These are phyloP conservation scores for Trichosporon inkin DNA, from an alignment of 1,284 basidiomycete species.

Conservation along the genomic window DNA sequence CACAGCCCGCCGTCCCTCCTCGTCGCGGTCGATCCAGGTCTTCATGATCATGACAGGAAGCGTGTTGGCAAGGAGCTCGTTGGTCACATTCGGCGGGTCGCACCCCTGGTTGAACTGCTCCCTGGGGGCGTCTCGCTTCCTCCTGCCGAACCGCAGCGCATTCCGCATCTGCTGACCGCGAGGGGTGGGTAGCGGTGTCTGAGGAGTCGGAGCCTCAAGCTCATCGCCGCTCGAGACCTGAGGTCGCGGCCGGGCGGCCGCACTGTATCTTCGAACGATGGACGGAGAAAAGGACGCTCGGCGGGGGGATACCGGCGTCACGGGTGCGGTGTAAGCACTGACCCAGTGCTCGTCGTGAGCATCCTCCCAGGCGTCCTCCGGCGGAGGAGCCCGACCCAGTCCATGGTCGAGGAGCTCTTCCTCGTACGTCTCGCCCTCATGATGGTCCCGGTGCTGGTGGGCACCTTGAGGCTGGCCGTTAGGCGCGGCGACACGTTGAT, in stretches of 20 bases:
- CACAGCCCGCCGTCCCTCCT: slow-evolving; percentile 74
- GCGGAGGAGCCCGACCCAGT: neutral
- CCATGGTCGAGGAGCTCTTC: slow-evolving; percentile 5
- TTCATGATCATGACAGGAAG: slow-evolving; percentile 77
- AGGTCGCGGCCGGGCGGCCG: neutral
- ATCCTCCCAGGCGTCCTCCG: neutral
- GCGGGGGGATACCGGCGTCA: neutral
- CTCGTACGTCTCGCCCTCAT: neutral
- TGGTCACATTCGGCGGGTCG: slow-evolving; percentile 66
- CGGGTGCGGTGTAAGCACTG: neutral
- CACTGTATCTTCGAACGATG: neutral
- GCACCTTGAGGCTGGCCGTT: neutral
- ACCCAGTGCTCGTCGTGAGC: neutral
- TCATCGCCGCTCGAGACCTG: neutral
- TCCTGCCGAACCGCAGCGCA: slow-evolving; percentile 5
- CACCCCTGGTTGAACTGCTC: neutral
- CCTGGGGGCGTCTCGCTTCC: neutral
- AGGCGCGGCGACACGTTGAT: neutral
- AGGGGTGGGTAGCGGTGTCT: neutral
- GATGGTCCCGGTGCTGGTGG: neutral
- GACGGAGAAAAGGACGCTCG: neutral
- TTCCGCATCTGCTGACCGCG: neutral
- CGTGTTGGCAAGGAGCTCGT: slow-evolving; percentile 76
- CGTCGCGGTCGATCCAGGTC: slow-evolving; percentile 88
- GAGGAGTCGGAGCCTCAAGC: neutral